Conservation (phyloP, 805 yeast genomes). For the Sungouiozyma ichnusensis region DNA sequence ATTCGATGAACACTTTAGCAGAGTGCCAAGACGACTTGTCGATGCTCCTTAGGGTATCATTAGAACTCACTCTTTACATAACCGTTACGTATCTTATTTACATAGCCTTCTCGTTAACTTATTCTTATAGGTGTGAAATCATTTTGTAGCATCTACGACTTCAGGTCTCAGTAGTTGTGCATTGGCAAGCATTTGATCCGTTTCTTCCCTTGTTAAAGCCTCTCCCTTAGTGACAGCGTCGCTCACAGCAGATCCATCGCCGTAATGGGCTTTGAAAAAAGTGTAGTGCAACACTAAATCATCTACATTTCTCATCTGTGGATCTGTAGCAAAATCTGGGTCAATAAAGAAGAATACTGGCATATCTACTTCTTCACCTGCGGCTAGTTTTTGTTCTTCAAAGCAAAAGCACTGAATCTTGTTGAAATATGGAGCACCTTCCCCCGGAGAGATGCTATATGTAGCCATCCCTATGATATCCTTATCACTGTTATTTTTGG, state of each 20-base stretch:
- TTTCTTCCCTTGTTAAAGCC: slow-evolving; percentile 8
- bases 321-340: slow-evolving; percentile 90
- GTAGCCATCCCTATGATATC: slow-evolving; percentile 99
- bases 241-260: slow-evolving; percentile 30
- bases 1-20: too few relatives aligned
- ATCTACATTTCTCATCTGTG: slow-evolving; percentile 81
- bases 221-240: slow-evolving; percentile 12
- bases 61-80: too few relatives aligned
- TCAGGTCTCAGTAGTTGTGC: slow-evolving; percentile 12
- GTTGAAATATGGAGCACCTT: slow-evolving; percentile 91
- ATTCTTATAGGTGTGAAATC: too few relatives aligned
- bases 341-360: slow-evolving; percentile 95
- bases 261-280: slow-evolving; percentile 57
- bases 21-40: too few relatives aligned
- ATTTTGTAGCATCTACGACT: slow-evolving; percentile 1
- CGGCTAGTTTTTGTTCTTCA: slow-evolving; percentile 86
- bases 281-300: slow-evolving; percentile 89
- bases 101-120: neutral
- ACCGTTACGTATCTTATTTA: too few relatives aligned
- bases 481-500: slow-evolving; percentile 72
- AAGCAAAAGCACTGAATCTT: slow-evolving; percentile 97
- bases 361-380: slow-evolving; percentile 98
- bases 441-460: slow-evolving; percentile 91
- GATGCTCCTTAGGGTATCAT: too few relatives aligned
- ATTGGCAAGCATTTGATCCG: slow-evolving; percentile 10